phyloP scores from a whole-genome alignment of 2,329 filamentous ascomycete species.

The Neurospora sp. region DNA sequence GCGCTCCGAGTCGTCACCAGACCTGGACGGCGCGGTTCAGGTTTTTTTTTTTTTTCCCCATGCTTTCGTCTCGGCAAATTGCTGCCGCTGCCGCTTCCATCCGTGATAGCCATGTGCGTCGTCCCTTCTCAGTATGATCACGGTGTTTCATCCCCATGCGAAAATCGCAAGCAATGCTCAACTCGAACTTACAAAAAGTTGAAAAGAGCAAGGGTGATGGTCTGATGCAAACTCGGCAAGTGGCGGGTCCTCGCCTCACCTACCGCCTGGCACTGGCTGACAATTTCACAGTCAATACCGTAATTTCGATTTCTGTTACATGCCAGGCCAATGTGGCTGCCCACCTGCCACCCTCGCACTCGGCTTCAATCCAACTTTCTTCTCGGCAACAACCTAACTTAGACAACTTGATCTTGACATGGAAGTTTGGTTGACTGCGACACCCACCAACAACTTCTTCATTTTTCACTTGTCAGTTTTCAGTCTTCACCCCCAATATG shows the following conservation, averaged over 20 bases:
- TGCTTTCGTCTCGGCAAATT: background rate
- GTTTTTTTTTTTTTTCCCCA: background rate
- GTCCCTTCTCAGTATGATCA: background rate
- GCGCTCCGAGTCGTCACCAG: background rate
- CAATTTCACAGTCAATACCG: background rate
- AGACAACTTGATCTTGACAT: background rate
- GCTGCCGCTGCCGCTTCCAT: background rate
- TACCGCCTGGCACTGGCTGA: background rate
- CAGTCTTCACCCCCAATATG: background rate
- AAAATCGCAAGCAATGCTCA: background rate
- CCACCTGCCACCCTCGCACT: background rate
- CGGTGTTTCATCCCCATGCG: background rate
- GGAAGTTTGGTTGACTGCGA: background rate
- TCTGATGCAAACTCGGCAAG: background rate
- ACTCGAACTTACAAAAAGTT: background rate
- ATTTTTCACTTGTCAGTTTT: background rate
- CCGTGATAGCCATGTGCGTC: background rate
- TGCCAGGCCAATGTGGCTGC: background rate
- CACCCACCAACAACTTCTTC: background rate
- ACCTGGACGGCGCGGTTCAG: background rate
- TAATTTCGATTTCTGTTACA: background rate
- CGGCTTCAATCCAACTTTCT: background rate
- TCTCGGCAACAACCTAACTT: background rate
- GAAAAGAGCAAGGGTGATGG: background rate
- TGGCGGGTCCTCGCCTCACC: background rate